A percentile compares a stretch with the other conserved stretches of the same genome.
Conservation (phyloP, 345 rosid genomes). For the Noccaea caerulescens region DNA sequence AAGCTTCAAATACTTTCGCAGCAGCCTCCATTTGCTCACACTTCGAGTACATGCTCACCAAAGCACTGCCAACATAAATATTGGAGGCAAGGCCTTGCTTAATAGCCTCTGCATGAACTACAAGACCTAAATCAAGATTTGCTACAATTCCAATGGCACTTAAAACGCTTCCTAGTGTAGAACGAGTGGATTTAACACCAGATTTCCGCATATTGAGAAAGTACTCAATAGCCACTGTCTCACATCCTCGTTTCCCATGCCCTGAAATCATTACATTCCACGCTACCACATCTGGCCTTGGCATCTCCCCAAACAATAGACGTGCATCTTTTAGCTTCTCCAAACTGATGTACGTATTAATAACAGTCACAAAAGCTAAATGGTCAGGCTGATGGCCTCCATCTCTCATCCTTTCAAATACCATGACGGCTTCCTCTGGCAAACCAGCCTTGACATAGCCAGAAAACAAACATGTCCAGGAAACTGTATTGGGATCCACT, state of each 20-base stretch:
- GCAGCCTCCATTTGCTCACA: constrained; percentile 73
- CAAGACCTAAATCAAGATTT: constrained; percentile 63
- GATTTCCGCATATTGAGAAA: constrained; percentile 68
- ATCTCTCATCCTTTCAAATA: constrained; percentile 63
- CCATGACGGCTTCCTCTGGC: constrained; percentile 65
- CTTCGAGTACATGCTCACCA: constrained; percentile 83
- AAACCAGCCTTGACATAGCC: constrained; percentile 73
- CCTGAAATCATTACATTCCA: constrained; percentile 98
- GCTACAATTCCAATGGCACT: constrained; percentile 68
- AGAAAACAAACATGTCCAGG: constrained; percentile 86
- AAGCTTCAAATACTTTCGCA: constrained; percentile 61
- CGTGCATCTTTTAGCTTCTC: constrained; percentile 77
- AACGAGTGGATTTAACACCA: constrained; percentile 71
- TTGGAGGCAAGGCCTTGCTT: constrained; percentile 78
- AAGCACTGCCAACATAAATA: constrained; percentile 88
- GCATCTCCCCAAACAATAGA: constrained; percentile 60
- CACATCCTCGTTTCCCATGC: constrained; percentile 75
- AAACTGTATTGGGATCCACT: constrained; percentile 64
- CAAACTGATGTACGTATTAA: constrained; percentile 59
- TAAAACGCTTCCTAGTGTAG: constrained; percentile 86
- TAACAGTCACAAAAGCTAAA: constrained; percentile 67
- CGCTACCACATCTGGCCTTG: constrained; percentile 73
- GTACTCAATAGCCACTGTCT: constrained; percentile 56
- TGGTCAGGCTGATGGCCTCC: constrained; percentile 68
- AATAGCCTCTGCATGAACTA: constrained; percentile 86